Evolutionary conservation across 352 stramenopile species (phyloP).

Genomic region (Pythium phragmitis): DNA sequence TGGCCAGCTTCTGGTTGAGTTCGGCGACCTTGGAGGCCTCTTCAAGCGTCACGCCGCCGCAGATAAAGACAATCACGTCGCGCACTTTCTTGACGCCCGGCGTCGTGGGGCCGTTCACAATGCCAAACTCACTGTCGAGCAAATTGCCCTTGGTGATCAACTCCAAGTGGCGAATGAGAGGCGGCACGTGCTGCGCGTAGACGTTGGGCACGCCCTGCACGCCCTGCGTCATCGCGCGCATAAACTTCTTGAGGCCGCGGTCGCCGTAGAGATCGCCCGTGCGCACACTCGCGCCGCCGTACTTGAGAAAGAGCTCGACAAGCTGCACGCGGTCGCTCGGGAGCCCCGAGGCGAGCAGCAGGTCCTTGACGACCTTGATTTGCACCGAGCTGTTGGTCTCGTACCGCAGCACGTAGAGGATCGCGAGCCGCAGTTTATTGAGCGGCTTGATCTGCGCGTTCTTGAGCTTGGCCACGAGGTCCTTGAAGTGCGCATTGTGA

Average conservation of each 20-base stretch:
- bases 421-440: conserved; percentile 97
- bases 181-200: conserved; percentile 97
- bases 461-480: conserved; percentile 81
- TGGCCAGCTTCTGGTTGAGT: conserved; percentile 91
- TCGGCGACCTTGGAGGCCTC: conserved; percentile 98
- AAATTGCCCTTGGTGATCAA: conserved; percentile 76
- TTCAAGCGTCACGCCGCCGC: conserved; percentile 98
- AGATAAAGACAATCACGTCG: conserved; percentile 98
- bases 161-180: conserved; percentile 94
- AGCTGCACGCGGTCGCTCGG: conserved; percentile 49
- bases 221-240: conserved; percentile 92
- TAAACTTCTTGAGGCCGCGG: conserved; percentile 85
- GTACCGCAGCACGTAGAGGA: conserved; percentile 98
- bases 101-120: conserved; percentile 97
- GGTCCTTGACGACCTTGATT: conserved; percentile 77
- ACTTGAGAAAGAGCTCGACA: conserved; percentile 70
- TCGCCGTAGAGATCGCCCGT: conserved; percentile 82
- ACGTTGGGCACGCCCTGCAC: conserved; percentile 97
- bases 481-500: conserved; percentile 80
- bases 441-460: conserved; percentile 89
- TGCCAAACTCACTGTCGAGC: conserved; percentile 85
- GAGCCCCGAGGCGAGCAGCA: conserved; percentile 47
- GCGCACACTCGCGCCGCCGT: conserved; percentile 60
- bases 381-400: conserved; percentile 89
- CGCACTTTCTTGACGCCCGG: conserved; percentile 95